A percentile compares a stretch with the other conserved stretches of the same genome.
phyloP scores from a whole-genome alignment of 164 flowering plant species.

The Buxus sempervirens region DNA sequence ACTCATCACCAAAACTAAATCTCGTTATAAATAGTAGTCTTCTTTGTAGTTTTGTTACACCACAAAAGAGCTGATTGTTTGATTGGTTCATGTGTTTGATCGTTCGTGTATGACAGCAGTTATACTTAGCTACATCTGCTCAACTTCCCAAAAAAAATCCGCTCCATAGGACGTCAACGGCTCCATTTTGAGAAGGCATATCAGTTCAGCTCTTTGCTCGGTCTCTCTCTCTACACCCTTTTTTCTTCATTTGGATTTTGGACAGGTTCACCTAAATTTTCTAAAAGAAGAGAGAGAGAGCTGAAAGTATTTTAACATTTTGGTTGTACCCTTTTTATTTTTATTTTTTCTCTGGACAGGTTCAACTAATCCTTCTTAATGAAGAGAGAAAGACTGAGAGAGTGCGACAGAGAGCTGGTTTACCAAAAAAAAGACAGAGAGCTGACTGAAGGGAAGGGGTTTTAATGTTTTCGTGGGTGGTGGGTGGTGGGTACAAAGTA shows the following conservation, averaged over 20 bases:
- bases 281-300: background rate
- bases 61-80: background rate
- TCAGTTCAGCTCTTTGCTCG: background rate
- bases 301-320: background rate
- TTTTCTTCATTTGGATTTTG: too few relatives aligned
- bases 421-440: too few relatives aligned
- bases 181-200: slow-evolving; percentile 51
- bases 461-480: too few relatives aligned
- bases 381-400: background rate
- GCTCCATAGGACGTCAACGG: slow-evolving; percentile 44
- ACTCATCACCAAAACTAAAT: background rate
- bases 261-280: background rate
- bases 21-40: background rate
- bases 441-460: too few relatives aligned
- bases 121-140: slow-evolving; percentile 23
- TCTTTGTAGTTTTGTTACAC: background rate
- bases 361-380: too few relatives aligned
- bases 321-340: background rate
- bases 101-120: slow-evolving; percentile 18
- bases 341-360: too few relatives aligned
- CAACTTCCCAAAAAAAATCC: slow-evolving; percentile 34
- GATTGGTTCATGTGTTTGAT: background rate
- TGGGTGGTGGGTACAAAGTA: too few relatives aligned
- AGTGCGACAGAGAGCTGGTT: background rate
- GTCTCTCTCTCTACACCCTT: background rate